Evolutionary conservation across 1,139 yeast species (phyloP).

Genomic region (Kodamaea sp.): DNA sequence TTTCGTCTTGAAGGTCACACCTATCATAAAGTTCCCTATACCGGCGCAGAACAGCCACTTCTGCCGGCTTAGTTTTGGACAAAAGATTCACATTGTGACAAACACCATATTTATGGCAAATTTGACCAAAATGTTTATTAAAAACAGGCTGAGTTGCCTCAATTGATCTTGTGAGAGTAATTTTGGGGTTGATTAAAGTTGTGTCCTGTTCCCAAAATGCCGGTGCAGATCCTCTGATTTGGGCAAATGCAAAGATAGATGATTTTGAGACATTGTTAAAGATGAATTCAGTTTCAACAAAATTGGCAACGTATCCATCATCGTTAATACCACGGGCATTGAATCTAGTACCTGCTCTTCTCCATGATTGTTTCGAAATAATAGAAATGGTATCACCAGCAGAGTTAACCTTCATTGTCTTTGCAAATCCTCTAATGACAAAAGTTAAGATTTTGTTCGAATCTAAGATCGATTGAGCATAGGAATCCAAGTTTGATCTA

Average conservation of each 20-base stretch:
- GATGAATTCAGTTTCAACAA: slow-evolving; percentile 90
- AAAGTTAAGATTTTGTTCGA: slow-evolving; percentile 79
- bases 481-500: slow-evolving; percentile 63
- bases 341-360: slow-evolving; percentile 92
- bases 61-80: slow-evolving; percentile 70
- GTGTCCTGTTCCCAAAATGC: slow-evolving; percentile 98
- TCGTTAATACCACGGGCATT: slow-evolving; percentile 95
- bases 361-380: slow-evolving; percentile 91
- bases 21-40: slow-evolving; percentile 55
- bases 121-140: slow-evolving; percentile 68
- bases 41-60: slow-evolving; percentile 65
- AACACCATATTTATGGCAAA: slow-evolving; percentile 75
- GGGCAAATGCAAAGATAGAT: slow-evolving; percentile 72
- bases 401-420: slow-evolving; percentile 58
- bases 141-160: slow-evolving; percentile 95
- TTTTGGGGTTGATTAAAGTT: slow-evolving; percentile 76
- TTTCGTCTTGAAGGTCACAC: slow-evolving; percentile 44
- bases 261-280: slow-evolving; percentile 24
- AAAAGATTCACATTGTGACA: slow-evolving; percentile 82
- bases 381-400: slow-evolving; percentile 65
- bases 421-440: slow-evolving; percentile 92
- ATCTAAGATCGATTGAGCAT: slow-evolving; percentile 59
- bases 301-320: slow-evolving; percentile 92
- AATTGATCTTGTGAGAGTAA: slow-evolving; percentile 77
- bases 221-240: slow-evolving; percentile 92